These are phyloP conservation scores for Musa beccarii DNA, from an alignment of 176 grass and related monocot genomes.

Conservation along the genomic window DNA sequence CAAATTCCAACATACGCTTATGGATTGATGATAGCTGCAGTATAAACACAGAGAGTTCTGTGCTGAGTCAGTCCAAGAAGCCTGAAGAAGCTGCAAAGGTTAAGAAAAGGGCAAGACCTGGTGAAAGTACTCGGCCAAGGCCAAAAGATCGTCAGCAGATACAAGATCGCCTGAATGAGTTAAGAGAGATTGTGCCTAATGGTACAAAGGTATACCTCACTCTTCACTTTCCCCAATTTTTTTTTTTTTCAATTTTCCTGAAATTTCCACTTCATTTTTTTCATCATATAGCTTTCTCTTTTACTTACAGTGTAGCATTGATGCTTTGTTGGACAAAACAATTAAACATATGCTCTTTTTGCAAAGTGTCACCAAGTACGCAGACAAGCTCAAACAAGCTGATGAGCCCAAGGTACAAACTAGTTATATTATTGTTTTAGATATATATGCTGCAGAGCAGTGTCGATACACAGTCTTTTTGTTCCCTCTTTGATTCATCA, in stretches of 20 bases:
- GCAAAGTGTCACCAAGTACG: constrained; percentile 96
- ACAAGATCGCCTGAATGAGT: constrained; percentile 88
- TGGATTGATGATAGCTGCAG: constrained; percentile 80
- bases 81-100: constrained; percentile 46
- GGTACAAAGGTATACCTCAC: constrained; percentile 61
- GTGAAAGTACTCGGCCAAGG: constrained; percentile 77
- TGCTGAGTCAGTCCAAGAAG: constrained; percentile 44
- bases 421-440: neutral
- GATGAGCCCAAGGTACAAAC: constrained; percentile 77
- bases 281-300: constrained; percentile 6
- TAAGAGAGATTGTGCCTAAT: constrained; percentile 95
- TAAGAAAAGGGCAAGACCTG: constrained; percentile 83
- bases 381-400: constrained; percentile 84
- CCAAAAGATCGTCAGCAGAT: constrained; percentile 97
- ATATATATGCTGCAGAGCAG: no score
- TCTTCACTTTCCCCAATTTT: no score
- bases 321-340: constrained; percentile 95
- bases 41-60: constrained; percentile 56
- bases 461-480: neutral
- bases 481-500: neutral
- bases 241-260: neutral
- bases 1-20: constrained; percentile 35
- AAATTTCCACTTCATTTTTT: neutral
- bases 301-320: constrained; percentile 95
- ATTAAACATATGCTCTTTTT: constrained; percentile 99